Conservation (phyloP, 2,329 filamentous ascomycete species). For the Aureobasidium subglaciale region DNA sequence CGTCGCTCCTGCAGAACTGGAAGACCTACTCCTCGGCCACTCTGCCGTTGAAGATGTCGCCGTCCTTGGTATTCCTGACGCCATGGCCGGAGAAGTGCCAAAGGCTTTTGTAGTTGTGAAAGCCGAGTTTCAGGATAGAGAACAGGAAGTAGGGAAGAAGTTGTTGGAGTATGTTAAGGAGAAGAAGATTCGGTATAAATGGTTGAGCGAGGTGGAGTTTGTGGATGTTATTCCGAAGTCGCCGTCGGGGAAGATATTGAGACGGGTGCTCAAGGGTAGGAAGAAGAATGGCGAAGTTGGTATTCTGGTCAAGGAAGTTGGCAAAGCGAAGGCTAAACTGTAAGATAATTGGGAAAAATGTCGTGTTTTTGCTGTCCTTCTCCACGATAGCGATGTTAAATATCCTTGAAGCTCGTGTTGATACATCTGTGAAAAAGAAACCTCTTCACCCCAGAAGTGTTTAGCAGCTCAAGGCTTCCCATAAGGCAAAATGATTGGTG, state of each 20-base stretch:
- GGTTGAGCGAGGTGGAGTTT: constrained; percentile 59
- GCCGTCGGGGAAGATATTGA: constrained; percentile 66
- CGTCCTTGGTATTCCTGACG: constrained; percentile 47
- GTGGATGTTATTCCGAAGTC: constrained; percentile 65
- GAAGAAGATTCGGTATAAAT: constrained; percentile 63
- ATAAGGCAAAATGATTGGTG: too few species aligned
- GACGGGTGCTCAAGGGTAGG: constrained; percentile 50
- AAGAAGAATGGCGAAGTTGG: constrained; percentile 29
- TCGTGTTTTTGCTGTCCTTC: neutral
- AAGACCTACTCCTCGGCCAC: constrained; percentile 55
- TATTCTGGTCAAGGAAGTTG: constrained; percentile 26
- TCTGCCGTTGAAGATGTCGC: constrained; percentile 50
- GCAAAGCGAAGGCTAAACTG: constrained; percentile 27
- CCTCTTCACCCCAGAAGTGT: too few species aligned
- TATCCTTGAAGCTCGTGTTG: too few species aligned
- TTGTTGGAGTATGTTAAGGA: constrained; percentile 56
- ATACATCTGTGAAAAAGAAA: too few species aligned
- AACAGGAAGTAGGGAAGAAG: constrained; percentile 33
- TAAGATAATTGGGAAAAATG: constrained; percentile 15
- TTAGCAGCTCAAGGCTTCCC: too few species aligned
- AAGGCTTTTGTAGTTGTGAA: constrained; percentile 52
- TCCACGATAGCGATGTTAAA: too few species aligned
- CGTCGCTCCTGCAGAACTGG: constrained; percentile 57
- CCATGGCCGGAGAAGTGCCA: constrained; percentile 50
- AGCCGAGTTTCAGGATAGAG: constrained; percentile 20